Conservation (phyloP, 225 moss, liverwort and hornwort species). For the Marchantia polymorpha region DNA sequence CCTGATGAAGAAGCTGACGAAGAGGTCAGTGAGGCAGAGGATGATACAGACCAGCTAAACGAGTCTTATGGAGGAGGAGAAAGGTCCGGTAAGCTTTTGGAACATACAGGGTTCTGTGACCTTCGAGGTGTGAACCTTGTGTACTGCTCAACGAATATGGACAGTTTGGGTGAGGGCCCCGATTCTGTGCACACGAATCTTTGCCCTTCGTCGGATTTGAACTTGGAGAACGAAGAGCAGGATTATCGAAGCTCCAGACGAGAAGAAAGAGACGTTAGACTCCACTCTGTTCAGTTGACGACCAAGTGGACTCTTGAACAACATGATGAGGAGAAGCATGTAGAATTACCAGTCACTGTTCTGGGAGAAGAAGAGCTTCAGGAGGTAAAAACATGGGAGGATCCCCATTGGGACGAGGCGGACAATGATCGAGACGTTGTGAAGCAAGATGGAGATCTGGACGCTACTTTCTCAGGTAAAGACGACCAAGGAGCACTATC, state of each 20-base stretch:
- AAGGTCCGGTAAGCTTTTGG: conserved; percentile 34
- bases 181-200: conserved; percentile 25
- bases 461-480: conserved; percentile 5
- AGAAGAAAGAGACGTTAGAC: conserved; percentile 26
- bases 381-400: conserved; percentile 63
- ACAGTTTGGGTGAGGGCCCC: conserved; percentile 16
- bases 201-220: conserved; percentile 31
- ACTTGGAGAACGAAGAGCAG: conserved; percentile 21
- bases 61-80: conserved; percentile 31
- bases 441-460: conserved; percentile 10
- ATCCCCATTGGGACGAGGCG: conserved; percentile 65
- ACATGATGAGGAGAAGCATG: conserved; percentile 62
- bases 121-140: conserved; percentile 47
- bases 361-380: conserved; percentile 54
- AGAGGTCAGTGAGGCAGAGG: conserved; percentile 45
- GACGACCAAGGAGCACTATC: conserved; percentile 15
- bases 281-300: conserved; percentile 22
- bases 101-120: conserved; percentile 40
- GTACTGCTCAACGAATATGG: conserved; percentile 32
- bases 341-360: conserved; percentile 42
- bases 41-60: conserved; percentile 31
- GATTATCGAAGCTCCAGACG: conserved; percentile 21
- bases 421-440: conserved; percentile 43
- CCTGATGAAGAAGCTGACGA: conserved; percentile 47
- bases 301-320: conserved; percentile 40